Evolutionary conservation across 495 filamentous ascomycete species (phyloP).

Genomic region (Physcia stellaris): DNA sequence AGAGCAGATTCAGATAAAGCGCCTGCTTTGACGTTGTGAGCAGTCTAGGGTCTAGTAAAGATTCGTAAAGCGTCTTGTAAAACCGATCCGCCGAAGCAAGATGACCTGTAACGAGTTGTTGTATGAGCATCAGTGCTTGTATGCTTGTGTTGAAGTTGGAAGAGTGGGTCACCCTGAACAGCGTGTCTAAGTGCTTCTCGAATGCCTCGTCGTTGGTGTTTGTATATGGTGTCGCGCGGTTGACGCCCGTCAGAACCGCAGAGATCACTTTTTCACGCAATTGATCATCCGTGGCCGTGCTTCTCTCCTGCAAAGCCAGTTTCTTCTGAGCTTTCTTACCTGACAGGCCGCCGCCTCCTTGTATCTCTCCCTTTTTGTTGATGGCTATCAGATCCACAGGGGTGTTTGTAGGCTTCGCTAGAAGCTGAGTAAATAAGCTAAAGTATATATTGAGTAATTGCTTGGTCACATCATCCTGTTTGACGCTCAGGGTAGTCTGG

Average conservation of each 20-base stretch:
- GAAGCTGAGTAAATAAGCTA: conserved; percentile 58
- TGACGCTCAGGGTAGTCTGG: conserved; percentile 78
- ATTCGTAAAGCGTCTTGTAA: conserved; percentile 91
- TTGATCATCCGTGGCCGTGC: conserved; percentile 46
- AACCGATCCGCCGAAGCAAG: conserved; percentile 73
- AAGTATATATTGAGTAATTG: conserved; percentile 85
- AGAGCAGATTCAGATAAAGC: conserved; percentile 84
- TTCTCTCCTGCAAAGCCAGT: conserved; percentile 36
- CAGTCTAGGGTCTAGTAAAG: conserved; percentile 77
- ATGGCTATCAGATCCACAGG: conserved; percentile 17
- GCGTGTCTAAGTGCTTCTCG: conserved; percentile 77
- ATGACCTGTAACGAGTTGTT: conserved; percentile 73
- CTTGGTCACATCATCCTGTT: conserved; percentile 69
- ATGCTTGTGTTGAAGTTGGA: conserved; percentile 98
- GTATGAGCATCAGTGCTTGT: conserved; percentile 89
- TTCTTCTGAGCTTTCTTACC: conserved; percentile 37
- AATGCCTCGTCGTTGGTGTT: conserved; percentile 64
- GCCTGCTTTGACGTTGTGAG: conserved; percentile 86
- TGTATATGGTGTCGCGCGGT: conserved; percentile 88
- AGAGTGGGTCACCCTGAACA: conserved; percentile 91
- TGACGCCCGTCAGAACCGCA: conserved; percentile 82
- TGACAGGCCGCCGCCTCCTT: conserved; percentile 35
- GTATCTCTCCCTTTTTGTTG: conserved; percentile 28
- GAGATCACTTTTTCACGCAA: conserved; percentile 81
- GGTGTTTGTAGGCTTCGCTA: conserved; percentile 25